phyloP scores from a whole-genome alignment of 768 basidiomycete genomes.

The Trametes elegans region DNA sequence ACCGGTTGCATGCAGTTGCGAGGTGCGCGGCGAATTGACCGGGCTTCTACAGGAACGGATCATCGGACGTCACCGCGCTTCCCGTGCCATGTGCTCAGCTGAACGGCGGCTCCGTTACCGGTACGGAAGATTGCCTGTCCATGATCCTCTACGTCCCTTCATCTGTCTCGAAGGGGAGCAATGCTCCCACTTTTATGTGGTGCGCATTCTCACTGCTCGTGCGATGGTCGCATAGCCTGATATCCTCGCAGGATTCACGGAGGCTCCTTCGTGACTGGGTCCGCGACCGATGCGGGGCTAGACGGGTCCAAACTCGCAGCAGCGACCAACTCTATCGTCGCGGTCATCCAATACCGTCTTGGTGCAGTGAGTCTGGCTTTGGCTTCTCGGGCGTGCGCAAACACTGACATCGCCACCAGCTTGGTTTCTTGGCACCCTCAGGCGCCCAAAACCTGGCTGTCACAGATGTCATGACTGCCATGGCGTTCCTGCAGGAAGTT shows the following conservation, averaged over 20 bases:
- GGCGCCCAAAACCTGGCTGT: constrained; percentile 72
- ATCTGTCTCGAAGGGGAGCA: constrained; percentile 28
- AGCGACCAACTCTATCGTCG: constrained; percentile 72
- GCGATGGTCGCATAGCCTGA: background rate
- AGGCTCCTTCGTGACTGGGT: constrained; percentile 74
- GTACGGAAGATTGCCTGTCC: constrained; percentile 79
- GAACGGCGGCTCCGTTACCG: constrained; percentile 40
- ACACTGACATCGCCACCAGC: constrained; percentile 36
- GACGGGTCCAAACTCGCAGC: constrained; percentile 76
- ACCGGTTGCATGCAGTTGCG: background rate
- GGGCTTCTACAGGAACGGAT: constrained; percentile 41
- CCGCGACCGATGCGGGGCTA: constrained; percentile 67
- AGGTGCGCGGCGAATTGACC: constrained; percentile 1
- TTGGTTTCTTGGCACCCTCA: constrained; percentile 73
- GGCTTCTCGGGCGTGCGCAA: constrained; percentile 3
- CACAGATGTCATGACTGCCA: constrained; percentile 62
- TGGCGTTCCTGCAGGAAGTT: constrained; percentile 58
- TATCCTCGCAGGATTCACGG: constrained; percentile 71
- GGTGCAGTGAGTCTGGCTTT: constrained; percentile 53
- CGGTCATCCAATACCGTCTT: constrained; percentile 82
- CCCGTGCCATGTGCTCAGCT: constrained; percentile 76
- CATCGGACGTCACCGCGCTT: constrained; percentile 49
- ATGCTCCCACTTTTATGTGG: constrained; percentile 61
- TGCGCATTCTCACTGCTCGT: constrained; percentile 30
- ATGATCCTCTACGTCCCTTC: constrained; percentile 71